Evolutionary conservation across 768 basidiomycete genomes (phyloP), one percentile per base, ranked within the genome.

Genomic region (Tulasnella sp.): DNA sequence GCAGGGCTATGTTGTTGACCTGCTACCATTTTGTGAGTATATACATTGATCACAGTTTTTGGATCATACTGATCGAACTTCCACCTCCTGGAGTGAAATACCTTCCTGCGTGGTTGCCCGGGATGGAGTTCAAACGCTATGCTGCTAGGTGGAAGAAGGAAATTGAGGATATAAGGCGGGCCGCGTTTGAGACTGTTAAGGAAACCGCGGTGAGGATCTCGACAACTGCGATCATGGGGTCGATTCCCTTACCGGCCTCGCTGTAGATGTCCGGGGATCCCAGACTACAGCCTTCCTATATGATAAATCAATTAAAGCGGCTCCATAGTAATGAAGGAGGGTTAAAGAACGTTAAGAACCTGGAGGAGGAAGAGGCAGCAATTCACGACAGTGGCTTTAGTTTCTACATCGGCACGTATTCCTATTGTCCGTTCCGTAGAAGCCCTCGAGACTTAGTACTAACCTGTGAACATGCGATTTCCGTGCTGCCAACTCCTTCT

Each of bases 31-130:
- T n/a, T 35, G 73, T 74, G 16, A 74, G 73, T 55, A 18, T 40
- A 23, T 7, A 18, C 44, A 32, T 35, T 20, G 23, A 11, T 26
- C 61, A 29, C 7, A 26, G 23, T 20, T 16, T 20, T 10, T 48
- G 5, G 6, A 15, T 29, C 9, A n/a, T 35, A 13, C 9, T 44
- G 1, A 20, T 32, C 5, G 9, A 16, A 32, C 15, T 18, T 13
- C 15, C 10, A 48, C 51, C 44, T 4, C 70, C 26, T 29, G 44
- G 16, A 76, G 75, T 76, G 20, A 16, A 39, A 61, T 76, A 76
- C 37, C 35, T 76, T 26, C 75, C 75, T 15, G 35, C 10, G 0
- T 76, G 75, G 75, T 20, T 76, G 2, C 75, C 55, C 13, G 75
- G 75, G 7, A 44, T 57, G 29, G 18, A 11, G n/a, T 76, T 76